Conservation (phyloP, 495 filamentous ascomycete genomes). For the Talaromyces stipitatus region DNA sequence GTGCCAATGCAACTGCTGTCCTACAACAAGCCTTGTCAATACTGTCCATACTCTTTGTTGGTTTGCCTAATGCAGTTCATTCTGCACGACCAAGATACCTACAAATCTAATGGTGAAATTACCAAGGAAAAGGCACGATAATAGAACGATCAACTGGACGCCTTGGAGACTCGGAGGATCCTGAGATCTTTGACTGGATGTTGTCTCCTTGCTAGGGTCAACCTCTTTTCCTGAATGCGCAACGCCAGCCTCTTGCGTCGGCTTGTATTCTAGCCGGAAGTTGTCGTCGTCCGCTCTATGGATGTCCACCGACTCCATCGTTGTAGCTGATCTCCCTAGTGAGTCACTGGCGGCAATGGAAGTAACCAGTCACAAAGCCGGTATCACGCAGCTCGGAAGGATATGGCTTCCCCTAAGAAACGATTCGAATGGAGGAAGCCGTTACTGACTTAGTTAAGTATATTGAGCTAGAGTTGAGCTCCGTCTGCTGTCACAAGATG, state of each 20-base stretch:
- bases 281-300: background rate
- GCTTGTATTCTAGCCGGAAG: background rate
- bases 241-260: background rate
- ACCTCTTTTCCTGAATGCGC: background rate
- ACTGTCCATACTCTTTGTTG: constrained; percentile 10
- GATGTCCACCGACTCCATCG: background rate
- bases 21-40: constrained; percentile 7
- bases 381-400: too few relatives aligned
- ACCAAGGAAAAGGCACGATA: background rate
- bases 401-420: too few relatives aligned
- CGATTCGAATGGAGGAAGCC: too few relatives aligned
- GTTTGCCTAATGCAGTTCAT: background rate
- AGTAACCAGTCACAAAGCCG: too few relatives aligned
- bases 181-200: background rate
- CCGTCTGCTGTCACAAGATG: too few relatives aligned
- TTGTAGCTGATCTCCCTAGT: background rate
- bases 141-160: background rate
- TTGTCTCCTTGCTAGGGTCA: background rate
- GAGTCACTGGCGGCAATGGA: background rate
- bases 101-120: constrained; percentile 1
- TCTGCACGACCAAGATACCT: background rate
- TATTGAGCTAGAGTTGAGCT: too few relatives aligned
- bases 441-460: too few relatives aligned
- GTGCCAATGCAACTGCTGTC: constrained; percentile 12
- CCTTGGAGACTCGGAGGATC: background rate